Evolutionary conservation across 1,284 basidiomycete species (phyloP).

Genomic region (Bondarzewia mesenterica): DNA sequence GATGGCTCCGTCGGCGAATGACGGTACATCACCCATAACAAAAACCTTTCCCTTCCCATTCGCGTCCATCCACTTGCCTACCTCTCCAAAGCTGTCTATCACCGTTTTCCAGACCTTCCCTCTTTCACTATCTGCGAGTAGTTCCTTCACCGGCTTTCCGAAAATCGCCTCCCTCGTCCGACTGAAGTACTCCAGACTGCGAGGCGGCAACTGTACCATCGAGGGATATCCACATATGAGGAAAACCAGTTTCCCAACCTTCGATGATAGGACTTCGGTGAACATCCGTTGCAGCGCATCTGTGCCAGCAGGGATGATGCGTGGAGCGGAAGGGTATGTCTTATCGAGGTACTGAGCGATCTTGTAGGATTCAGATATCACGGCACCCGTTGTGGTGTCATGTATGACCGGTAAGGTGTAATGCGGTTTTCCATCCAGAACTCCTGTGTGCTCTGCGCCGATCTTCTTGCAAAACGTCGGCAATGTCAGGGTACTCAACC

Average conservation of each 20-base stretch:
- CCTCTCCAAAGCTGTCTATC: constrained; percentile 21
- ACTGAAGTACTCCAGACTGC: constrained; percentile 30
- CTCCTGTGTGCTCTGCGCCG: constrained; percentile 19
- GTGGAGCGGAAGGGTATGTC: constrained; percentile 21
- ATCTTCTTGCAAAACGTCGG: constrained; percentile 18
- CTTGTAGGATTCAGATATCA: constrained; percentile 21
- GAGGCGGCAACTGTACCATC: constrained; percentile 22
- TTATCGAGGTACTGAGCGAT: constrained; percentile 28
- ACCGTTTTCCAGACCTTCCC: constrained; percentile 23
- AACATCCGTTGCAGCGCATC: constrained; percentile 27
- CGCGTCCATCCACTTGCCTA: constrained; percentile 24
- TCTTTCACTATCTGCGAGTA: constrained; percentile 18
- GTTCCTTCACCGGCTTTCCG: constrained; percentile 28
- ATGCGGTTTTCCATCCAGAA: constrained; percentile 13
- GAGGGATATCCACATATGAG: constrained; percentile 14
- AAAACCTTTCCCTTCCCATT: constrained; percentile 21
- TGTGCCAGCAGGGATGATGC: constrained; percentile 16
- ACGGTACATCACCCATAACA: constrained; percentile 19
- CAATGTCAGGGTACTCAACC: constrained; percentile 30
- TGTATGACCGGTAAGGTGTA: constrained; percentile 20
- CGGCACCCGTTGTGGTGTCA: constrained; percentile 16
- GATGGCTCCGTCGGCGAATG: constrained; percentile 29
- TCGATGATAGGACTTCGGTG: constrained; percentile 12
- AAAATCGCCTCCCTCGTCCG: constrained; percentile 24
- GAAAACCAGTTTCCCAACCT: constrained; percentile 5